Evolutionary conservation across 768 basidiomycete species (phyloP).

Genomic region (Stropharia rugosoannulata): DNA sequence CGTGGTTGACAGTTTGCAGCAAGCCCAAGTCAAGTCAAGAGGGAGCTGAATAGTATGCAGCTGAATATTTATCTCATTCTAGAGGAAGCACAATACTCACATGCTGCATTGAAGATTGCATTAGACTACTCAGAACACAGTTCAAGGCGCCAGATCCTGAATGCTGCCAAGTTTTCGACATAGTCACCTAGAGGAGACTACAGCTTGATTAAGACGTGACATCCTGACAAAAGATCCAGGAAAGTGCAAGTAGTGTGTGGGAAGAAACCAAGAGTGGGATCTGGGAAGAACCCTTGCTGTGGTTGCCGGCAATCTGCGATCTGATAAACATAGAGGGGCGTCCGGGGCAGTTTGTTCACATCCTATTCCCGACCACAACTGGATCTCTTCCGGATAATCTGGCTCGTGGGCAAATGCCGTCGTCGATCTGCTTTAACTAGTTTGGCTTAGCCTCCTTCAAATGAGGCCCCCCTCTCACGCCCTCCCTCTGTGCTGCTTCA

Average conservation of each 20-base stretch:
- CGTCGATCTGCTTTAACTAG: slow-evolving; percentile 25
- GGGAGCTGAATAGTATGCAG: too few relatives aligned
- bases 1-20: too few relatives aligned
- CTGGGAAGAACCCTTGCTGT: slow-evolving; percentile 1
- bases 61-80: too few relatives aligned
- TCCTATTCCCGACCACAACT: slow-evolving; percentile 30
- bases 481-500: slow-evolving; percentile 12
- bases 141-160: too few relatives aligned
- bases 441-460: slow-evolving; percentile 17
- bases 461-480: slow-evolving; percentile 26
- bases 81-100: too few relatives aligned
- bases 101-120: too few relatives aligned
- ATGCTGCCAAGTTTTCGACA: too few relatives aligned
- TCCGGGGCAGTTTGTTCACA: slow-evolving; percentile 20
- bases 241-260: background rate
- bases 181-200: too few relatives aligned
- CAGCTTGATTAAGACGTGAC: background rate
- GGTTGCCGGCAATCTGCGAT: slow-evolving; percentile 24
- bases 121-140: too few relatives aligned
- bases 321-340: slow-evolving; percentile 20
- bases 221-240: too few relatives aligned
- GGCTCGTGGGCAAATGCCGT: slow-evolving; percentile 25
- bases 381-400: slow-evolving; percentile 26
- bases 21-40: too few relatives aligned
- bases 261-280: background rate